Evolutionary conservation across 805 yeast species (phyloP).

Genomic region (Ogataea corticis): DNA sequence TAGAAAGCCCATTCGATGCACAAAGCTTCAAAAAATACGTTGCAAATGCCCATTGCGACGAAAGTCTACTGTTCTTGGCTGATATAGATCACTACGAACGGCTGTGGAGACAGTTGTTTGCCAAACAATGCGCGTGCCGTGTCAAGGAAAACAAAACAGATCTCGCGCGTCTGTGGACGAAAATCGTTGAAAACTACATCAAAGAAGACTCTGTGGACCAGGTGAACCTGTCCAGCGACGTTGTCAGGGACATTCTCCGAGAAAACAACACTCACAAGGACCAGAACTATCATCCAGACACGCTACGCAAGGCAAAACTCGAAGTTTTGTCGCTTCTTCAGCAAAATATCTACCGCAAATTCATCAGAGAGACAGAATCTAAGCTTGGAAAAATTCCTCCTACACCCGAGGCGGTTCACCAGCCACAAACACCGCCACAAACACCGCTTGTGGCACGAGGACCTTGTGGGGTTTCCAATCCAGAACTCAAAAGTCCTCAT

Average conservation of each 20-base stretch:
- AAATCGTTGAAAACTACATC: constrained; percentile 43
- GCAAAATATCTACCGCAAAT: constrained; percentile 24
- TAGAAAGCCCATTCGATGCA: constrained; percentile 7
- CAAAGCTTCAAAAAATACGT: constrained; percentile 17
- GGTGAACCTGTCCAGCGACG: constrained; percentile 46
- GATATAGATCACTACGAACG: constrained; percentile 22
- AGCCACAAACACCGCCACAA: background rate
- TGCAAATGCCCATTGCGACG: constrained; percentile 19
- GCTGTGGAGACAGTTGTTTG: constrained; percentile 18
- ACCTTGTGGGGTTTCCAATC: constrained; percentile 13
- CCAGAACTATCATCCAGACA: constrained; percentile 19
- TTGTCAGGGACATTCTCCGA: constrained; percentile 31
- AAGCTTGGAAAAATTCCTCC: constrained; percentile 4
- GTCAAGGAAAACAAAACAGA: too few relatives aligned
- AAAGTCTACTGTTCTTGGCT: constrained; percentile 24
- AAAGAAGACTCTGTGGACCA: constrained; percentile 45
- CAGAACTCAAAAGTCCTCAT: background rate
- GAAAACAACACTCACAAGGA: constrained; percentile 22
- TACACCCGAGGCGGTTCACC: background rate
- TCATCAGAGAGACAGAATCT: constrained; percentile 15
- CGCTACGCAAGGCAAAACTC: constrained; percentile 19
- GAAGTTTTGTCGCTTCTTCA: constrained; percentile 19
- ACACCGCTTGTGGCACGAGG: constrained; percentile 6
- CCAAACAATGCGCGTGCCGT: background rate
- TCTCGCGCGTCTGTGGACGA: constrained; percentile 15